Conservation (phyloP, 257 asterid species). For the Solanum infundibuliforme region DNA sequence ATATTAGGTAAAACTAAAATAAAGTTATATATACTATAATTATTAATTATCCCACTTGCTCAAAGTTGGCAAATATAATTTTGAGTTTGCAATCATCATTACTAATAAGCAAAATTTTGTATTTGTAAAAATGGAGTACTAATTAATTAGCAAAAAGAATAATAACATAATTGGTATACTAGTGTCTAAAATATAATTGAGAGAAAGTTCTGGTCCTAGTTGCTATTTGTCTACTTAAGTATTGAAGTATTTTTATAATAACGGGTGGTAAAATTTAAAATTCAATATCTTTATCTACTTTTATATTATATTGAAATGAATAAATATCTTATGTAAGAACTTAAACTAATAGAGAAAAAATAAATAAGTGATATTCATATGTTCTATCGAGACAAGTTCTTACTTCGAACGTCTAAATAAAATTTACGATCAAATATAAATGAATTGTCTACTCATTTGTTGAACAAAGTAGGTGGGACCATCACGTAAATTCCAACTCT, state of each 20-base stretch:
- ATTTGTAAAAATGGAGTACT: background rate
- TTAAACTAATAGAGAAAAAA: background rate
- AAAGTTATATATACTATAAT: no score
- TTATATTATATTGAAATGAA: background rate
- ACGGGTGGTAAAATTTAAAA: no score
- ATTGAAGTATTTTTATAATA: no score
- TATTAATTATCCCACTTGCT: background rate
- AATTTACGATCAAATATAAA: background rate
- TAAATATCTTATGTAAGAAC: background rate
- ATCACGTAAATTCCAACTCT: background rate
- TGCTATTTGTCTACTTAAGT: background rate
- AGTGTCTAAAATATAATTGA: no score
- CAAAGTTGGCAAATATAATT: background rate
- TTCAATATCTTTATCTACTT: background rate
- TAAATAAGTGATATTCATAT: background rate
- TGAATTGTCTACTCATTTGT: background rate
- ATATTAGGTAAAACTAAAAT: no score
- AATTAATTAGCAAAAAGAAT: no score
- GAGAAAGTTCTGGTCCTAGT: background rate
- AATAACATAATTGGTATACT: background rate
- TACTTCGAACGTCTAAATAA: background rate
- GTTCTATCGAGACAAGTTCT: background rate
- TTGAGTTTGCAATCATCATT: background rate
- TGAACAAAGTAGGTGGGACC: background rate
- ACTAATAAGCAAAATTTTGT: background rate